Base-by-base conservation (phyloP, 345 rosid species). In the Trapa bicornis region DNA sequence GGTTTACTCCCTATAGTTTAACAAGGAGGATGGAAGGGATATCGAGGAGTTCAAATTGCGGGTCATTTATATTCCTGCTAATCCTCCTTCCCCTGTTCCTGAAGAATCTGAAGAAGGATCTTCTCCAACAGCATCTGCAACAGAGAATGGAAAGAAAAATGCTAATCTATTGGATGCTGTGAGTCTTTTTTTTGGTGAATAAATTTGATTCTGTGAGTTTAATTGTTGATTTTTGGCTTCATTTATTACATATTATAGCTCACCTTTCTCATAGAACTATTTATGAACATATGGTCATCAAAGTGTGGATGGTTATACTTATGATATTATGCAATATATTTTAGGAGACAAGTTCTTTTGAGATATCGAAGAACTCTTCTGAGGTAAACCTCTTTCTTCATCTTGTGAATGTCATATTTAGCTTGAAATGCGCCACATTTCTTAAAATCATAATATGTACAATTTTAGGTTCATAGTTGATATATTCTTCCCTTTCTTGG, bases 51-150 rank as follows among this genome's bases (percentile, higher is more conserved):
- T 81, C 76, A 92, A 82, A 74, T 70, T 92, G 77, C 83, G 89
- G 69, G 96, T 92, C 45, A 75, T 82, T 47, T 92, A 88, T 76
- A 80, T 88, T 70, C 91, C 89, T 36, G 91, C 89, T 10, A 88
- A 89, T 74, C 98, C 89, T 5, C 97, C 96, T 11, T 89, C 92
- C 1, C 92, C 96, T 60, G 96, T 92, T 61, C 90, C 97, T 0
- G 98, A 89, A 80, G 97, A 87, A 65, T 77, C 96, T 71, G 98
- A 92, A 65, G 98, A 92, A 86, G 97, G 85, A 66, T 76, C 81
- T 64, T 83, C 95, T 64, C 92, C 97, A 2, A 80, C 76, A 61
- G 75, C 81, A 63, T 85, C 93, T 45, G 67, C 61, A 17, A 80
- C 62, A 61, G 96, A 84, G 58, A 75, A 80, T 67, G 92, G 83